Evolutionary conservation across 2,329 filamentous ascomycete species (phyloP).

Genomic region (Pseudogymnoascus sp.): DNA sequence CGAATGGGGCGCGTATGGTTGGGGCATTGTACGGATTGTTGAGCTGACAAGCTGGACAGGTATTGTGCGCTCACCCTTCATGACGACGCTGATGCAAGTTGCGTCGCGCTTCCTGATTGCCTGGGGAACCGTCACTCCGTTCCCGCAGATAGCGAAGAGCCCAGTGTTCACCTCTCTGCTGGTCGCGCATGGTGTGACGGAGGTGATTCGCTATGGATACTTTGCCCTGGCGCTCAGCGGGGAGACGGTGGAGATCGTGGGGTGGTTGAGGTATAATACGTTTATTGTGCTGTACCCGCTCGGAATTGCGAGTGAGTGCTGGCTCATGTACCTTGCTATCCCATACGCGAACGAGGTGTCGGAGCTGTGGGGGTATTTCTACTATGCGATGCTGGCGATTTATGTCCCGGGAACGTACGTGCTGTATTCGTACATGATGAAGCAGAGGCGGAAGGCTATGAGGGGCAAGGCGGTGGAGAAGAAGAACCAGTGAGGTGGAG

Average conservation of each 20-base stretch:
- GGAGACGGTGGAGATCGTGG: conserved; percentile 54
- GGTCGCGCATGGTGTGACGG: conserved; percentile 78
- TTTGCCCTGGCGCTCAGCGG: conserved; percentile 67
- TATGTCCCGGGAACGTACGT: conserved; percentile 78
- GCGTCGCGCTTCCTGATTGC: conserved; percentile 79
- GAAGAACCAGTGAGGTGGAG: conserved; percentile 5
- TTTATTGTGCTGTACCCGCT: conserved; percentile 91
- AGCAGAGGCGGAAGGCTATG: conserved; percentile 74
- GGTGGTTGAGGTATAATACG: conserved; percentile 83
- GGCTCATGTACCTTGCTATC: conserved; percentile 65
- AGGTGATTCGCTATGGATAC: conserved; percentile 88
- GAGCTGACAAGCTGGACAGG: conserved; percentile 38
- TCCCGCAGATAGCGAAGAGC: conserved; percentile 55
- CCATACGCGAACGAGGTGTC: conserved; percentile 45
- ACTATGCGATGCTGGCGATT: conserved; percentile 58
- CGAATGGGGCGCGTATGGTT: not conserved
- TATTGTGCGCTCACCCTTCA: conserved; percentile 73
- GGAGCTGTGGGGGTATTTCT: conserved; percentile 45
- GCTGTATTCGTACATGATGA: conserved; percentile 91
- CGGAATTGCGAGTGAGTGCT: conserved; percentile 81
- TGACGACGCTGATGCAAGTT: conserved; percentile 87
- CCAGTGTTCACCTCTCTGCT: conserved; percentile 70
- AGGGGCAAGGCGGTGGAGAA: conserved; percentile 45
- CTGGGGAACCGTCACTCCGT: conserved; percentile 71
- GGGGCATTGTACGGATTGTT: not conserved